Percentiles rank a stretch among this genome's conserved stretches.
phyloP scores from a whole-genome alignment of 2,329 filamentous ascomycete species.

The Juglanconis oblonga region DNA sequence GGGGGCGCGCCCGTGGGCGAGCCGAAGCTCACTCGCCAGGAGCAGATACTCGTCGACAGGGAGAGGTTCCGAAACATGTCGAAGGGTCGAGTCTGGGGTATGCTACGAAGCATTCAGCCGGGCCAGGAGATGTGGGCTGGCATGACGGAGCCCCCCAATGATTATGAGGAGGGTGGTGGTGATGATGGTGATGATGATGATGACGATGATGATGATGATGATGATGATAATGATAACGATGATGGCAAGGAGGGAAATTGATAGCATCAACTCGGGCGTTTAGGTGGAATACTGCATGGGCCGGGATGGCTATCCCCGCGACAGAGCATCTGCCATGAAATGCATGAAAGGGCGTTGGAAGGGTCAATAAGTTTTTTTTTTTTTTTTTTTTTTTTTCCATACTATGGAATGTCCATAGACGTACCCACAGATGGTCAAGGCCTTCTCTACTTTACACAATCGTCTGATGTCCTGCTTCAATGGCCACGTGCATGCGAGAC shows the following conservation, averaged over 20 bases:
- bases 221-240: neutral
- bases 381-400: too few species aligned
- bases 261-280: neutral
- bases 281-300: neutral
- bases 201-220: neutral
- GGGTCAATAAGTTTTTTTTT: too few species aligned
- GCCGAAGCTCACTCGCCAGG: constrained; percentile 2
- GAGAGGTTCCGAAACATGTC: neutral
- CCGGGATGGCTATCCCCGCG: neutral
- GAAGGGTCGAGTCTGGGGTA: neutral
- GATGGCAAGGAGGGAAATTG: neutral
- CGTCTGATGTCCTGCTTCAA: too few species aligned
- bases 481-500: too few species aligned
- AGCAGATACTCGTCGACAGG: neutral
- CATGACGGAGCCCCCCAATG: constrained; percentile 1
- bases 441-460: too few species aligned
- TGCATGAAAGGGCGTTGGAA: too few species aligned
- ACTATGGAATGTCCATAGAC: too few species aligned
- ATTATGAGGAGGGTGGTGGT: neutral
- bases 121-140: constrained; percentile 7
- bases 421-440: too few species aligned
- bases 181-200: neutral
- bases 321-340: too few species aligned
- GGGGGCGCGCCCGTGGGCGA: neutral
- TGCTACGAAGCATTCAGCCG: neutral